Evolutionary conservation across 768 basidiomycete species (phyloP), one percentile per base, ranked within the genome.

Genomic region (Psilocybe tampanensis): DNA sequence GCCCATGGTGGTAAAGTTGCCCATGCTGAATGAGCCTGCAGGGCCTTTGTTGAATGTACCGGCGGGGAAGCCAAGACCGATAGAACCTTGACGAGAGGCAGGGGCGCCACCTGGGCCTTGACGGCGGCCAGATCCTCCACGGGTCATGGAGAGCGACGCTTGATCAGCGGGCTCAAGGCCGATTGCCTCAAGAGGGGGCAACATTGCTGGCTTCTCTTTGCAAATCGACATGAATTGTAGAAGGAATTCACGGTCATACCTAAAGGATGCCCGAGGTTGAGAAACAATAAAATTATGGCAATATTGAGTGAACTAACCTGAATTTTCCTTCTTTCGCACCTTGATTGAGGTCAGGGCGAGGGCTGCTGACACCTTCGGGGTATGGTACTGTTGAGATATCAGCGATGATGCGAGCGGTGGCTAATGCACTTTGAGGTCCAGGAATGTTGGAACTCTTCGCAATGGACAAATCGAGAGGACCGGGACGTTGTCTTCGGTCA

Each of bases 161-260:
- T 86, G 80, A 64, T 88, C 84, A 23, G 81, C 78, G 9, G 92
- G 89, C 66, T 95, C 94, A 51, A 98, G 84, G 54, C 96, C 96
- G 65, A 98, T 89, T 9, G 89, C 88, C 62, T 94, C 94, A 53
- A 98, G 82, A 58, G 93, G 85, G 39, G 94, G 94, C 23, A 98
- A 86, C 54, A 83, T 80, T 52, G 92, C 94, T 2, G 97, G 96
- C 73, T 95, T 95, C 76, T 98, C 96, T 72, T 86, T 92, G 81
- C 97, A 99, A 58, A 96, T 75, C 21, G 76, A 74, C 92, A 97
- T 95, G 77, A 99, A 99, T 70, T 99, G 96, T 57, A 99, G 74
- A 22, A 99, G 82, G 86, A 99, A 99, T 18, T 95, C 94, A 33
- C 95, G 94, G 71, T 98, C 94, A 70, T 99, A 99, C 66, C 96